Base-by-base conservation (phyloP, 169 alveolate genomes). In the Cryptosporidium meleagridis region DNA sequence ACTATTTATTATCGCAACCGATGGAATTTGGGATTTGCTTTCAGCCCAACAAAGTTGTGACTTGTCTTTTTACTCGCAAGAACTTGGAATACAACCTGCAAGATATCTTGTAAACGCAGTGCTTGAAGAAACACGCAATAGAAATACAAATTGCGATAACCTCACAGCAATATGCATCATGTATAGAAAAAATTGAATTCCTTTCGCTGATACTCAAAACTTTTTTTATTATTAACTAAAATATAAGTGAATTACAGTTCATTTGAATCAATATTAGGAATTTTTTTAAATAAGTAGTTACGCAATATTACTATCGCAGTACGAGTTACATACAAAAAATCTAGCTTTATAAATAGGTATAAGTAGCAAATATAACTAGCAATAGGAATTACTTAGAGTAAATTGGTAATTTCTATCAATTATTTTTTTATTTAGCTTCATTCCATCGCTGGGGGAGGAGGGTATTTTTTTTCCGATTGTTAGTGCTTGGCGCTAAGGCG, bases 11-110 rank as follows among this genome's bases (percentile, higher is more conserved):
- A 91, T 93, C 31, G 97, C 96, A 3, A 91, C 97, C 1, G 97
- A 94, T 59, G 97, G 97, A 31, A 84, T 94, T 51, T 94, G 97
- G 97, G 96, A 94, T 84, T 85, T 93, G 29, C 44, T 70, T 29
- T 73, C 92, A 26, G 93, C 93, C 8, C 91, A 89, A 65, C 91
- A 85, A 67, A 93, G 93, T 48, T 41, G 84, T 26, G 91, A 61
- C 41, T 29, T 52, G 18, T 26, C 65, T 6, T 33, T 89, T 26
- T 65, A 45, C 35, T 71, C 71, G 35, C 73, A 48, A 39, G 86
- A 37, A 26, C 44, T 85, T 65, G 95, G 94, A 16, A 70, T 73
- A 44, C 85, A 91, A 29, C 94, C 95, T n/a, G 91, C 93, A 5
- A 67, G 58, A n/a, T 69, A 70, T 18, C 85, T 92, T 4, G 92